These are phyloP conservation scores for Kwoniella dejecticola DNA, from an alignment of 768 basidiomycete genomes.

Conservation along the genomic window DNA sequence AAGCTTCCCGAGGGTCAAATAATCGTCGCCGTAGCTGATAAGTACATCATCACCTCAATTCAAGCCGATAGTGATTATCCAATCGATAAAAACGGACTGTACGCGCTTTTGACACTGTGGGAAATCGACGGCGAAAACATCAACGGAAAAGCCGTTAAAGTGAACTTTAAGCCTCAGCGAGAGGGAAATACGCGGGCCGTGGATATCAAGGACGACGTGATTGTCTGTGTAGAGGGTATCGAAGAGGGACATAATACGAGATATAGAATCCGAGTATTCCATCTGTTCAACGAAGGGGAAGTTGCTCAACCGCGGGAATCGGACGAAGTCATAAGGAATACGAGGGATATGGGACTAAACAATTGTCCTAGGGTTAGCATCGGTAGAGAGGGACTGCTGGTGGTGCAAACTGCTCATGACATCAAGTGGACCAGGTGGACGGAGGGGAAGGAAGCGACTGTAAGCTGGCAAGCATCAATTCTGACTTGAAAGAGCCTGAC, in stretches of 20 bases:
- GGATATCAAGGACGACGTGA: neutral
- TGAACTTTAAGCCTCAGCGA: neutral
- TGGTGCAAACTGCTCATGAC: neutral
- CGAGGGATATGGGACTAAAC: neutral
- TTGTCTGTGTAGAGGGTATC: neutral
- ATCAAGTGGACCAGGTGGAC: constrained; percentile 7
- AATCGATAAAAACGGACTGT: neutral
- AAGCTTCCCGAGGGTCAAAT: too few species aligned
- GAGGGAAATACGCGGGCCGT: neutral
- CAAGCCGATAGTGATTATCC: neutral
- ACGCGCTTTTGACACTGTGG: neutral
- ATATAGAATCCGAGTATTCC: neutral
- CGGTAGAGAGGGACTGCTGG: neutral
- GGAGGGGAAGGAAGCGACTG: neutral
- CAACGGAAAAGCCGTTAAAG: neutral
- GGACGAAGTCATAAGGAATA: neutral
- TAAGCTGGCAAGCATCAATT: neutral
- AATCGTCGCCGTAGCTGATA: neutral
- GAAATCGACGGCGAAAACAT: neutral
- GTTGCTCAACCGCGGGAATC: neutral
- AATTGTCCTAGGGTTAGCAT: constrained; percentile 1
- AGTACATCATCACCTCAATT: neutral
- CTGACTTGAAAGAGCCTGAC: neutral
- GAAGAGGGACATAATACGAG: neutral
- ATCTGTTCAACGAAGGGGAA: neutral